Conservation (phyloP, 2,329 filamentous ascomycete genomes). For the Penicillium sp. region DNA sequence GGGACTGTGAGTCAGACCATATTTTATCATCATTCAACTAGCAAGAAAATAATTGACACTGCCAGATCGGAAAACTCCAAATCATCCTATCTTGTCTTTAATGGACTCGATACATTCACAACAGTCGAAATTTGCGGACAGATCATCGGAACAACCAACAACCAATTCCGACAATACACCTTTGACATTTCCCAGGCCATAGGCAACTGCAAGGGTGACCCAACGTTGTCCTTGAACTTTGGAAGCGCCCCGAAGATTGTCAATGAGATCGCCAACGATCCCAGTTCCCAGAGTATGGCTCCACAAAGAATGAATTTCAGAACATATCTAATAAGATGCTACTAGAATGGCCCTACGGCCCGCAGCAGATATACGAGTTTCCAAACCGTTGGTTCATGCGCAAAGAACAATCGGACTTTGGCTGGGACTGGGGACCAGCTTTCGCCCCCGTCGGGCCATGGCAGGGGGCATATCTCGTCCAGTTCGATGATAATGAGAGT, state of each 20-base stretch:
- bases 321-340: conserved; percentile 2
- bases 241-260: conserved; percentile 61
- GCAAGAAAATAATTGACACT: neutral
- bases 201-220: conserved; percentile 42
- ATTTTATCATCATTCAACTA: neutral
- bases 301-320: neutral
- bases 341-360: conserved; percentile 53
- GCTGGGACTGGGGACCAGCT: conserved; percentile 67
- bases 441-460: conserved; percentile 68
- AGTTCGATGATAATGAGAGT: conserved; percentile 48
- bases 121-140: conserved; percentile 60
- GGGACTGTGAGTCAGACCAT: conserved; percentile 40
- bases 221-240: conserved; percentile 58
- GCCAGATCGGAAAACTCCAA: conserved; percentile 34
- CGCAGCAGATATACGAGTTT: conserved; percentile 58
- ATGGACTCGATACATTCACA: conserved; percentile 66
- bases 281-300: conserved; percentile 50
- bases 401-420: conserved; percentile 67
- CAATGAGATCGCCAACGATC: conserved; percentile 55
- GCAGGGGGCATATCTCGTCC: conserved; percentile 62
- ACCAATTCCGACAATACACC: conserved; percentile 66
- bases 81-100: conserved; percentile 62
- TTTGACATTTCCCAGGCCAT: conserved; percentile 60
- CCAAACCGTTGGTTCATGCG: conserved; percentile 60
- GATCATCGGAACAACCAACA: conserved; percentile 61